These are phyloP conservation scores for Botrytis hyacinthi DNA, from an alignment of 2,329 filamentous ascomycete species.

Conservation along the genomic window DNA sequence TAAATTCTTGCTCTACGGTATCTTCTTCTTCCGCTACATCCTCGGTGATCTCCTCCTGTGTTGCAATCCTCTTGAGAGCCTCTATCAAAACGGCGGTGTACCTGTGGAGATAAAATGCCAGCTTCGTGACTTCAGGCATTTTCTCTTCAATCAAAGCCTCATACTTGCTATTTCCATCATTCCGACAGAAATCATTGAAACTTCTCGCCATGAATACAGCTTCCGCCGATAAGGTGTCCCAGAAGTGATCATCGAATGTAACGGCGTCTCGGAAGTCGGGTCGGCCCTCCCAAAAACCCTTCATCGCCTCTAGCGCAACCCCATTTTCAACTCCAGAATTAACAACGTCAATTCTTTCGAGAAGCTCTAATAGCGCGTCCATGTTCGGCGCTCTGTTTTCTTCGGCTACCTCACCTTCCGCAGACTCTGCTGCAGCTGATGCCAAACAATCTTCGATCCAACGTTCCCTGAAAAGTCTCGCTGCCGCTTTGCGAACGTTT, in stretches of 20 bases:
- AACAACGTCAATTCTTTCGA: conserved; percentile 91
- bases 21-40: conserved; percentile 71
- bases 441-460: conserved; percentile 96
- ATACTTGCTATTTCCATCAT: conserved; percentile 69
- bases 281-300: conserved; percentile 90
- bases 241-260: conserved; percentile 71
- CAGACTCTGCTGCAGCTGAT: conserved; percentile 56
- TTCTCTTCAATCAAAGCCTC: conserved; percentile 83
- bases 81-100: conserved; percentile 71
- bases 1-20: conserved; percentile 87
- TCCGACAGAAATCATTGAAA: conserved; percentile 90
- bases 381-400: conserved; percentile 65
- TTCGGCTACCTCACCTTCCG: conserved; percentile 46
- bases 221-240: conserved; percentile 79
- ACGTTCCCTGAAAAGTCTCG: conserved; percentile 85
- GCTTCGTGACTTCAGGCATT: conserved; percentile 87
- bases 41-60: conserved; percentile 50
- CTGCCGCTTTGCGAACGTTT: conserved; percentile 87
- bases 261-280: conserved; percentile 76
- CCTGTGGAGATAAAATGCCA: conserved; percentile 81
- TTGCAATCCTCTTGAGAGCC: conserved; percentile 56
- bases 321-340: conserved; percentile 88
- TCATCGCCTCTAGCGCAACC: conserved; percentile 91
- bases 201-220: conserved; percentile 87
- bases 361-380: conserved; percentile 81